A percentile compares a stretch with the other conserved stretches of the same genome.
Conservation (phyloP, 345 rosid species). For the Brassica nigra region DNA sequence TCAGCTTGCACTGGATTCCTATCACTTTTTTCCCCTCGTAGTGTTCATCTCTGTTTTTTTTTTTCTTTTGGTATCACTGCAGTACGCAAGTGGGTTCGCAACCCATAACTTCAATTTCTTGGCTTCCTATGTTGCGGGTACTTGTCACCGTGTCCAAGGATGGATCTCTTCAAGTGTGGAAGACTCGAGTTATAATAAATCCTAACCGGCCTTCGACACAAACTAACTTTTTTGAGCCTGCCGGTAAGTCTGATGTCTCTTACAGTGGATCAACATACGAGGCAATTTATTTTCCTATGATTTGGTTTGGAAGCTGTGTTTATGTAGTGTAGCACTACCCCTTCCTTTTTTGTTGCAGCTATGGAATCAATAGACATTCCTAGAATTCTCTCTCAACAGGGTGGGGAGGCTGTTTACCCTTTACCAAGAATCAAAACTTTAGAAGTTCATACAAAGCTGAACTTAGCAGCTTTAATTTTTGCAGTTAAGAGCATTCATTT, state of each 20-base stretch:
- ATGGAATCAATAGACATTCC: slow-evolving; percentile 89
- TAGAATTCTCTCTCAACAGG: slow-evolving; percentile 86
- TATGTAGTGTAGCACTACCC: slow-evolving; percentile 8
- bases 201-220: slow-evolving; percentile 91
- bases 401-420: slow-evolving; percentile 97
- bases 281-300: not conserved
- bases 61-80: slow-evolving; percentile 26
- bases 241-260: slow-evolving; percentile 52
- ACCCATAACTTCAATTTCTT: slow-evolving; percentile 84
- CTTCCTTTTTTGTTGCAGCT: slow-evolving; percentile 50
- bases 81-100: slow-evolving; percentile 95
- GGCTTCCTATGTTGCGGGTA: slow-evolving; percentile 81
- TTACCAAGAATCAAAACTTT: slow-evolving; percentile 77
- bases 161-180: slow-evolving; percentile 95
- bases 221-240: slow-evolving; percentile 92
- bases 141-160: slow-evolving; percentile 89
- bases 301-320: slow-evolving; percentile 18
- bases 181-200: slow-evolving; percentile 71
- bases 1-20: not conserved
- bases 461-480: slow-evolving; percentile 82
- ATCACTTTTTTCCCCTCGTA: not conserved
- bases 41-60: not conserved
- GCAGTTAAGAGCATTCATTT: slow-evolving; percentile 62
- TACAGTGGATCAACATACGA: slow-evolving; percentile 2
- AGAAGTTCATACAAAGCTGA: slow-evolving; percentile 93